These are phyloP conservation scores for Aspergillus pseudoterreus DNA, from an alignment of 2,329 filamentous ascomycete genomes.

Conservation along the genomic window DNA sequence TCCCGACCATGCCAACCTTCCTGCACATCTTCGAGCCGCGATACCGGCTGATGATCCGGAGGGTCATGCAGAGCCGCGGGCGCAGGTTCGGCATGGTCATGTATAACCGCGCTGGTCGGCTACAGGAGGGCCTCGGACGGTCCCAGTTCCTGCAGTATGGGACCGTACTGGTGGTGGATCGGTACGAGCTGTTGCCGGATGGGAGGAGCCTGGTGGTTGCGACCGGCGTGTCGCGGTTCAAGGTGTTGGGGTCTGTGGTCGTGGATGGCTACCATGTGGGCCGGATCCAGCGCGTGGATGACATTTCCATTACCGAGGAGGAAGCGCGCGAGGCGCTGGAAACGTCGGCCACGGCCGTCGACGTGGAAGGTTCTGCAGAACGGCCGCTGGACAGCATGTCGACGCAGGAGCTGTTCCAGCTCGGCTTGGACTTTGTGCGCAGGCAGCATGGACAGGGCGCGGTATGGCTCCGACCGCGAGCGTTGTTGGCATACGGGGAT, in stretches of 20 bases:
- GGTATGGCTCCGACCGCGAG: slow-evolving; percentile 69
- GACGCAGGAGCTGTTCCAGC: slow-evolving; percentile 65
- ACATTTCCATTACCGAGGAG: slow-evolving; percentile 77
- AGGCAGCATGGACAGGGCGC: slow-evolving; percentile 67
- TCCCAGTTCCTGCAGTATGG: slow-evolving; percentile 69
- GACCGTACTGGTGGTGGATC: slow-evolving; percentile 72
- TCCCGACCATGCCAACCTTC: slow-evolving; percentile 80
- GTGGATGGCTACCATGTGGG: slow-evolving; percentile 76
- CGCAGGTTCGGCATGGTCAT: slow-evolving; percentile 83
- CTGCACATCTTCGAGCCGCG: slow-evolving; percentile 90
- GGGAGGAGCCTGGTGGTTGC: slow-evolving; percentile 80
- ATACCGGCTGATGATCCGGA: slow-evolving; percentile 83
- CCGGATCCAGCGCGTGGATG: slow-evolving; percentile 72
- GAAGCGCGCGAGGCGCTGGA: slow-evolving; percentile 71
- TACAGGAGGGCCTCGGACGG: slow-evolving; percentile 51
- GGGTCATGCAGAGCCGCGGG: slow-evolving; percentile 65
- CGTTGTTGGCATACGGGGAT: slow-evolving; percentile 71
- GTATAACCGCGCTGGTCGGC: slow-evolving; percentile 54
- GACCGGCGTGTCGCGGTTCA: slow-evolving; percentile 72
- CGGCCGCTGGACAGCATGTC: slow-evolving; percentile 52
- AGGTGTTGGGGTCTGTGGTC: slow-evolving; percentile 58
- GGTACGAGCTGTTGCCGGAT: slow-evolving; percentile 69
- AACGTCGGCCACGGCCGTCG: slow-evolving; percentile 35
- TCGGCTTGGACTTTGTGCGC: slow-evolving; percentile 63
- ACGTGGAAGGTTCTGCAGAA: slow-evolving; percentile 16